Conservation (phyloP, 2,329 filamentous ascomycete genomes). For the Ophiostoma sp. region DNA sequence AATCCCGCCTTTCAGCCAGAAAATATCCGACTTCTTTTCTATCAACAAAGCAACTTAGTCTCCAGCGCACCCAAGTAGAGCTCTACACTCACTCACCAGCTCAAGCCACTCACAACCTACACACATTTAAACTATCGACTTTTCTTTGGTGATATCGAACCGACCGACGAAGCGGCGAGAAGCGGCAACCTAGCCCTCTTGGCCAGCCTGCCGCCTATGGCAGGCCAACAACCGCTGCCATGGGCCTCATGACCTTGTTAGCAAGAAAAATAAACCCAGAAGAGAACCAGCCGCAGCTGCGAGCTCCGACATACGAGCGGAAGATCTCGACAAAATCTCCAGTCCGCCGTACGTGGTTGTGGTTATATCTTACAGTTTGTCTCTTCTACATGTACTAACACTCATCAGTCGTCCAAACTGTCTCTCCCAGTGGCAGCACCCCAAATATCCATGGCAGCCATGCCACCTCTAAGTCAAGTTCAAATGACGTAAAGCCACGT, state of each 20-base stretch:
- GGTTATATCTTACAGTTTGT: not conserved
- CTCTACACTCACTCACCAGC: not conserved
- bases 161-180: not conserved
- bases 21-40: not conserved
- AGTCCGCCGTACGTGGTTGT: slow-evolving; percentile 31
- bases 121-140: not conserved
- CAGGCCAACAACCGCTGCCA: slow-evolving; percentile 29
- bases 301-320: slow-evolving; percentile 32
- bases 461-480: no score
- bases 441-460: not conserved
- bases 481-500: slow-evolving; percentile 26
- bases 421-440: not conserved
- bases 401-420: slow-evolving; percentile 19
- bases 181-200: not conserved
- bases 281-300: slow-evolving; percentile 28
- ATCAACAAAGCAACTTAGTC: not conserved
- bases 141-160: not conserved
- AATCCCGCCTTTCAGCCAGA: not conserved
- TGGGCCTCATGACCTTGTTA: slow-evolving; percentile 39
- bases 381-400: not conserved
- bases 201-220: slow-evolving; percentile 28
- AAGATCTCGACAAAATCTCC: slow-evolving; percentile 29
- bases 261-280: slow-evolving; percentile 32
- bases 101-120: not conserved
- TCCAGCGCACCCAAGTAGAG: not conserved